Evolutionary conservation across 1,284 basidiomycete genomes (phyloP), one percentile per base, ranked within the genome.

Genomic region (Flammula alnicola): DNA sequence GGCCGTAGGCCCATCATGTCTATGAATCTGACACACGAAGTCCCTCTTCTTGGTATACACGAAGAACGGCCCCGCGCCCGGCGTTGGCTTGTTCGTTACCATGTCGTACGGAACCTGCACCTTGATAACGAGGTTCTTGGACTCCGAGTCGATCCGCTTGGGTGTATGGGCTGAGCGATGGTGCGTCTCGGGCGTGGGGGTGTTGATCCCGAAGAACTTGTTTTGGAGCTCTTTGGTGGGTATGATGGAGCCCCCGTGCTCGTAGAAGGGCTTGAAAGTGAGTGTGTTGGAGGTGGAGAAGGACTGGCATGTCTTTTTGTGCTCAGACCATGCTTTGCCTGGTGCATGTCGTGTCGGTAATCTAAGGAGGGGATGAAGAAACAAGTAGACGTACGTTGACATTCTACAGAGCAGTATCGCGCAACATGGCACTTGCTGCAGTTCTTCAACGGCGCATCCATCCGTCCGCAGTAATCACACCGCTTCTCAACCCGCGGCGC

Each of bases 21-120:
- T 62, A 14, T 57, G 16, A 14, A 81, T 63, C 11, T 37, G 31
- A 53, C 80, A 81, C 9, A 73, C 68, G 33, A 83, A 75, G 47
- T 81, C 74, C 4, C 75, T 65, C 54, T 76, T 79, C 64, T 78
- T 76, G 49, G 71, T 76, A 58, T 81, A 83, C 17, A 83, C 68
- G 32, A 76, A 52, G 35, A 1, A n/a, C n/a, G n/a, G n/a, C n/a
- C n/a, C n/a, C n/a, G n/a, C n/a, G n/a, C n/a, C n/a, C n/a, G n/a
- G n/a, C n/a, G n/a, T n/a, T n/a, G n/a, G n/a, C n/a, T n/a, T n/a
- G n/a, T n/a, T n/a, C 64, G 70, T 6, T 41, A 25, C 11, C 39
- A 44, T 8, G 40, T 44, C 26, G 47, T 32, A n/a, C 0, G 78
- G 76, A 0, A 79, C 66, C 54, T 84, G 81, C 0, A 82, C 65